Evolutionary conservation across 2,329 filamentous ascomycete species (phyloP), one percentile per base, ranked within the genome.

Genomic region (Ramichloridium luteum): DNA sequence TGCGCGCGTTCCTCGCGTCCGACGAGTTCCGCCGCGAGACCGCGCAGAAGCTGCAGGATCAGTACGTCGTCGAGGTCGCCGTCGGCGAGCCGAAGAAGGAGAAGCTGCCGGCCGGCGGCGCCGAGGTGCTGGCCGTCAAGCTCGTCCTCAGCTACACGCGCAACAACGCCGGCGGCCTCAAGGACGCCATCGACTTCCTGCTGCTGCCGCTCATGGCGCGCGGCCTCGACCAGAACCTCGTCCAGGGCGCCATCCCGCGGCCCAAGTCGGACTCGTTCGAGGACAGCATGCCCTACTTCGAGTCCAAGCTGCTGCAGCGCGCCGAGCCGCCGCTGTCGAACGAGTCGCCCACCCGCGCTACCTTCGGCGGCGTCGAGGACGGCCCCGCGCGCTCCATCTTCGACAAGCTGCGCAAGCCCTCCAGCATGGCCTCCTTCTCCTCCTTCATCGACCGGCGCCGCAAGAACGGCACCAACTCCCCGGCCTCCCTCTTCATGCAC

Each of bases 201-300:
- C 80, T 90, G 47, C 77, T 82, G 26, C 76, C 85, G 39, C 73
- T 96, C 39, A 81, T 92, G 16, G 79, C 82, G 27, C 80, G 85
- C 28, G 81, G 82, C n/a, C 74, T 94, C n/a, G 84, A 96, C 48
- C 72, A 78, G 6, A 81, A 72, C 35, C 77, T 85, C 25, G 77
- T 96, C 50, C 92, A 92, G 57, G 90, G 90, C 31, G 78, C 84
- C n/a, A 90, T 96, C 43, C 85, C 88, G 13, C 80, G 90, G n/a
- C 90, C 90, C 41, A 94, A 96, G 64, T 96, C 90, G 1, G 90
- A 98, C 57, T 94, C 90, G 0, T 98, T 98, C 44, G 90, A 98
- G 55, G 88, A 98, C 48, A 93, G 88, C 5, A 69, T 96, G 31
- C 88, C 86, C 35, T 96, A 86, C 63, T 98, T 98, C 52, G 83